phyloP scores from a whole-genome alignment of 305 asterid genomes.

The Fraxinus xanthoxyloides region DNA sequence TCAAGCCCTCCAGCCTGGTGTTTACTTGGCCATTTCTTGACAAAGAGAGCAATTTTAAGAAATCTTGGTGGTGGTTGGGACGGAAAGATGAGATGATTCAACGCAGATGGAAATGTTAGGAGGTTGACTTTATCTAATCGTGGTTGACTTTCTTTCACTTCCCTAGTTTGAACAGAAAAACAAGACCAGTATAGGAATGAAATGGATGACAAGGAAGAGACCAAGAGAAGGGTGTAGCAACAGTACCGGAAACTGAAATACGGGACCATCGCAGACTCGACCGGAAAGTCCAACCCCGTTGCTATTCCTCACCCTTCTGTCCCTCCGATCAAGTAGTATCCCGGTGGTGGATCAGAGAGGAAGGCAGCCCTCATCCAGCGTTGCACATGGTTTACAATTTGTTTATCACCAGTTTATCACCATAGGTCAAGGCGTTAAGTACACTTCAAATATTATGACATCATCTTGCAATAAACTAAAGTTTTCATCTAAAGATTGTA shows the following conservation, averaged over 20 bases:
- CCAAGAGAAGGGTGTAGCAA: constrained; percentile 35
- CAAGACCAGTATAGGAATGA: constrained; percentile 43
- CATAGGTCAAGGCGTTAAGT: constrained; percentile 10
- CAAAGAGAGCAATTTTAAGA: constrained; percentile 66
- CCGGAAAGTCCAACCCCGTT: not conserved
- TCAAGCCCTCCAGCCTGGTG: constrained; percentile 69
- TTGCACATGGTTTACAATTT: not conserved
- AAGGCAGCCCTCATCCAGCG: too few relatives aligned
- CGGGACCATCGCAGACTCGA: not conserved
- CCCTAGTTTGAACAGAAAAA: constrained; percentile 24
- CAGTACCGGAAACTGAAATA: constrained; percentile 39
- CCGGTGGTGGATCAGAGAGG: not conserved
- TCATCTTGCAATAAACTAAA: not conserved
- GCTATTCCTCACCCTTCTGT: not conserved
- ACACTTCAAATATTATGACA: constrained; percentile 13
- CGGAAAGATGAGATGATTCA: constrained; percentile 57
- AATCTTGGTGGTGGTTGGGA: constrained; percentile 32
- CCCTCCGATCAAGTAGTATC: not conserved
- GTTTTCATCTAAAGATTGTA: not conserved
- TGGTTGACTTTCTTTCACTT: constrained; percentile 10
- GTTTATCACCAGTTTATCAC: not conserved
- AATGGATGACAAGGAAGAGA: constrained; percentile 45
- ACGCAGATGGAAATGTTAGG: constrained; percentile 45
- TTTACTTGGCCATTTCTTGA: constrained; percentile 72
- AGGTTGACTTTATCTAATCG: constrained; percentile 28